Percentiles rank a stretch among this genome's conserved stretches.
Conservation (phyloP, 1,284 basidiomycete species). For the Cryptococcus deneoformans region DNA sequence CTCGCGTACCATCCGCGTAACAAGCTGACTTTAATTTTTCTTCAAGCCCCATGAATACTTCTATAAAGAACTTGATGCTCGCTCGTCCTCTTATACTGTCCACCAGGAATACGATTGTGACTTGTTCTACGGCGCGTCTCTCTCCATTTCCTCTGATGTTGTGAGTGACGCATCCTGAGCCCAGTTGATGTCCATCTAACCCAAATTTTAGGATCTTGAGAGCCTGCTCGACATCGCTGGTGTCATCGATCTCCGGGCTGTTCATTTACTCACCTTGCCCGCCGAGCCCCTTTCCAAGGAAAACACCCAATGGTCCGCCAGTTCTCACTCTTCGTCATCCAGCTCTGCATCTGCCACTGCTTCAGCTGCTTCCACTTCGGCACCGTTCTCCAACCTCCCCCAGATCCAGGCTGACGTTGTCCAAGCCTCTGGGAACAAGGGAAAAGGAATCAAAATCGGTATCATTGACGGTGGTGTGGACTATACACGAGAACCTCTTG, state of each 20-base stretch:
- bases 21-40: background rate
- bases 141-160: conserved; percentile 40
- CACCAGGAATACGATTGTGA: conserved; percentile 52
- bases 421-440: conserved; percentile 55
- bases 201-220: conserved; percentile 18
- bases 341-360: conserved; percentile 1
- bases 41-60: conserved; percentile 46
- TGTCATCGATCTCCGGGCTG: conserved; percentile 33
- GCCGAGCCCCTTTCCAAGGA: conserved; percentile 3
- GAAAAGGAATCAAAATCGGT: conserved; percentile 57
- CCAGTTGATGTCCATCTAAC: background rate
- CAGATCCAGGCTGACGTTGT: conserved; percentile 52
- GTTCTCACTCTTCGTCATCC: background rate
- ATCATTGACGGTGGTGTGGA: conserved; percentile 57
- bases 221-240: conserved; percentile 25
- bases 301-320: conserved; percentile 4
- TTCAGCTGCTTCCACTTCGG: conserved; percentile 6
- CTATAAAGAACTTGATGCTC: conserved; percentile 47
- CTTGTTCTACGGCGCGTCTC: conserved; percentile 53
- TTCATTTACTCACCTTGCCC: conserved; percentile 27
- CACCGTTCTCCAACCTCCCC: conserved; percentile 26
- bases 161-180: conserved; percentile 20
- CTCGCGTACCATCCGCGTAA: background rate
- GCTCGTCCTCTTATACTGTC: conserved; percentile 48
- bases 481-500: conserved; percentile 63